Base-by-base conservation (phyloP, 75 land plant species). In the Cupressus sempervirens region DNA sequence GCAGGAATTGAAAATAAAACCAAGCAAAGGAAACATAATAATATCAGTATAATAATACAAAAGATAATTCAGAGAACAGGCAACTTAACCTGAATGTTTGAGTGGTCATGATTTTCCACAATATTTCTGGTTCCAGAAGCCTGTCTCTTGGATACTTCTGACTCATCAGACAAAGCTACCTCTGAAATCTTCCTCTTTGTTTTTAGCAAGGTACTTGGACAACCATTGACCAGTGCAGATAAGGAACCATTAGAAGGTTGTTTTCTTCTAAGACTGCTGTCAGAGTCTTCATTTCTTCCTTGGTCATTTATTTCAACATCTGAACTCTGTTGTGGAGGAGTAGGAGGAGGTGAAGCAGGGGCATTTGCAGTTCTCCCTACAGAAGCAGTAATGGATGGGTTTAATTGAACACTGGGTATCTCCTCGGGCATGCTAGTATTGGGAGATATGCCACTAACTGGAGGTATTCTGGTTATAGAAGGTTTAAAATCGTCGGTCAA, bases 291-390 rank as follows among this genome's bases (percentile, higher is more conserved):
- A 18, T 26, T 43, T 45, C 50, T 79, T 45, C 50, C 81, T 79
- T n/a, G 81, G 32, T 45, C 52, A 26, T 3, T 79, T 1, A 10
- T 32, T 79, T 79, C 81, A 79, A 40, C 41, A 23, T 79, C 81
- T 79, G 48, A 79, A 79, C 81, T 79, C 23, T 79, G 81, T 43
- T 79, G 81, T 20, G 81, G 81, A 20, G 81, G 48, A 23, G 48
- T 40, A 79, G 81, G 23, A 79, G 81, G 81, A 14, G 48, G 35
- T 79, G 81, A 40, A 43, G 81, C 81, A 7, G 46, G 12, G 43
- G 46, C 46, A 20, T 43, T 14, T 76, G 38, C 41, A 76, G 20
- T 38, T 18, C 79, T 38, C 79, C 41, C 79, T 26, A 38, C 32
- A 35, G 38, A 38, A 76, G 4, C 5, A 76, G 35, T 35, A 62